phyloP scores from a whole-genome alignment of 2,329 filamentous ascomycete species.

The Penicillium corylophilum region DNA sequence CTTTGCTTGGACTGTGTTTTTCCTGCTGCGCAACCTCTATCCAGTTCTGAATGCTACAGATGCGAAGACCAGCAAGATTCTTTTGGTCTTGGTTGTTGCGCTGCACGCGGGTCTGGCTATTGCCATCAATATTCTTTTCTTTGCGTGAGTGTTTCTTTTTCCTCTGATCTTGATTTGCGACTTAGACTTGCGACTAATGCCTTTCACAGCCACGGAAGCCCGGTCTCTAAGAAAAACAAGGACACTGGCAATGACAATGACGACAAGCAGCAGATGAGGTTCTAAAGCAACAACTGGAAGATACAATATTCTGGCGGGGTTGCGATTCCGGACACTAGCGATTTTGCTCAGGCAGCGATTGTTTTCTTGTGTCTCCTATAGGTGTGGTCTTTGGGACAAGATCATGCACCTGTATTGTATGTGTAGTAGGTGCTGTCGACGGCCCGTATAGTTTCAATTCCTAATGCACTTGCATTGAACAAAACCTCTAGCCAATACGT shows the following conservation, averaged over 20 bases:
- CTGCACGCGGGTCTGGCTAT: constrained; percentile 88
- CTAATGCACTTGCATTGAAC: constrained; percentile 2
- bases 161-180: too few relatives aligned
- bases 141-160: constrained; percentile 58
- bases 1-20: constrained; percentile 77
- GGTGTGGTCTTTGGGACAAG: constrained; percentile 4
- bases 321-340: constrained; percentile 6
- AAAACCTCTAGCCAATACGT: neutral
- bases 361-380: constrained; percentile 5
- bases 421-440: constrained; percentile 6
- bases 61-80: constrained; percentile 81
- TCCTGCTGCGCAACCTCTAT: constrained; percentile 82
- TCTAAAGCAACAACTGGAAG: constrained; percentile 16
- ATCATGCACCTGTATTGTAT: constrained; percentile 19
- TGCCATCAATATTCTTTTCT: constrained; percentile 96
- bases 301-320: neutral
- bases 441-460: constrained; percentile 9
- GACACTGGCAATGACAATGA: constrained; percentile 30
- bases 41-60: constrained; percentile 92
- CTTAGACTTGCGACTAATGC: constrained; percentile 6
- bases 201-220: constrained; percentile 59
- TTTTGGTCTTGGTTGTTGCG: constrained; percentile 78
- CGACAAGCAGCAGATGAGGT: constrained; percentile 33
- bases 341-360: constrained; percentile 24
- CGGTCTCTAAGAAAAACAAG: constrained; percentile 49